A percentile compares a stretch with the other conserved stretches of the same genome.
phyloP scores from a whole-genome alignment of 2,329 filamentous ascomycete genomes.

The Phialemoniopsis sp. region DNA sequence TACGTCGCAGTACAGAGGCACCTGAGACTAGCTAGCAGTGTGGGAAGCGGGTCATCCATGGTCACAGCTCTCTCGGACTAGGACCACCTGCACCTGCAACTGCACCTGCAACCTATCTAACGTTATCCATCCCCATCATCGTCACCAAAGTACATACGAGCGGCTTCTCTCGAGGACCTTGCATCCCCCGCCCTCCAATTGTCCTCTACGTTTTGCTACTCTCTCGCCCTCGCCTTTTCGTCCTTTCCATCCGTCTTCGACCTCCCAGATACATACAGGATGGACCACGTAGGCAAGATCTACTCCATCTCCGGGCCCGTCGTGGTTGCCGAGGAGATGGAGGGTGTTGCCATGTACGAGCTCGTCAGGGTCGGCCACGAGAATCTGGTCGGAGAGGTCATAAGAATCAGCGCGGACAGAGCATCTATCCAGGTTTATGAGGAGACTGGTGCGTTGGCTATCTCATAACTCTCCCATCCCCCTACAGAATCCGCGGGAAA shows the following conservation, averaged over 20 bases:
- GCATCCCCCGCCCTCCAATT: no score
- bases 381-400: slow-evolving; percentile 92
- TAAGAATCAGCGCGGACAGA: slow-evolving; percentile 93
- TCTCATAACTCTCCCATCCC: slow-evolving; percentile 1
- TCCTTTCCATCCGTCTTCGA: no score
- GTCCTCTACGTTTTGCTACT: no score
- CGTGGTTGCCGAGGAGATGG: slow-evolving; percentile 96
- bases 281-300: slow-evolving; percentile 12
- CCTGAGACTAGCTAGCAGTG: no score
- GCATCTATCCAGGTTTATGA: slow-evolving; percentile 99
- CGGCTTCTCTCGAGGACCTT: no score
- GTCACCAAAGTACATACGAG: no score
- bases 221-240: no score
- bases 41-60: no score
- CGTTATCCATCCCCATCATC: background rate
- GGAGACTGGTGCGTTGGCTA: slow-evolving; percentile 71
- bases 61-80: background rate
- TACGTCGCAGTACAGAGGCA: no score
- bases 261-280: no score
- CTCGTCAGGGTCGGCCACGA: slow-evolving; percentile 92
- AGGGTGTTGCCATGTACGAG: slow-evolving; percentile 99
- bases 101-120: background rate
- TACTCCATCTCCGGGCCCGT: slow-evolving; percentile 55
- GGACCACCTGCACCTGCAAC: no score
- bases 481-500: slow-evolving; percentile 3